phyloP scores from a whole-genome alignment of 768 basidiomycete species.

The Coprinopsis marcescibilis region DNA sequence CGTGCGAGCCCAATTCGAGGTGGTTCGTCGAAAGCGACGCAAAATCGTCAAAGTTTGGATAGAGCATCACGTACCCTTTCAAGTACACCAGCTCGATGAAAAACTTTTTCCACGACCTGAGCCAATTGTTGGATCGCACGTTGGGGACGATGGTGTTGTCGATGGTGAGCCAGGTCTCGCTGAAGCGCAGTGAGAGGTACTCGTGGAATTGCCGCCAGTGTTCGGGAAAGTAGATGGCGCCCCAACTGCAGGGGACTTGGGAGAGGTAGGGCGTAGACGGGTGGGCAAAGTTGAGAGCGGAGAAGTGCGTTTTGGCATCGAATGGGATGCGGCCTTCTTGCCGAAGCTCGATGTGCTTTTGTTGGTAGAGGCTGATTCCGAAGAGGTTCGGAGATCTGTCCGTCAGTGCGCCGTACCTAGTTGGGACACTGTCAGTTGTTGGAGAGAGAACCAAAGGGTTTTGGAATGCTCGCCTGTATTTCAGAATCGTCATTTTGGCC shows the following conservation, averaged over 20 bases:
- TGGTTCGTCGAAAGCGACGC: conserved; percentile 86
- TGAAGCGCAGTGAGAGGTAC: conserved; percentile 68
- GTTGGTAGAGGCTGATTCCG: conserved; percentile 84
- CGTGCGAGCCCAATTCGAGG: conserved; percentile 79
- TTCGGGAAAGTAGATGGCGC: conserved; percentile 84
- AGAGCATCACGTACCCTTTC: conserved; percentile 82
- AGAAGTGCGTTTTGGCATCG: conserved; percentile 58
- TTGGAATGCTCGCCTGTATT: conserved; percentile 51
- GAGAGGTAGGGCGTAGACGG: conserved; percentile 72
- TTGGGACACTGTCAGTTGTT: not conserved
- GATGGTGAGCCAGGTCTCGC: conserved; percentile 37
- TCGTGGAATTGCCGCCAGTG: conserved; percentile 85
- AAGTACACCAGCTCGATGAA: conserved; percentile 84
- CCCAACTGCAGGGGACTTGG: conserved; percentile 88
- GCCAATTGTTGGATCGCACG: conserved; percentile 79
- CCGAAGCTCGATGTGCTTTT: conserved; percentile 72
- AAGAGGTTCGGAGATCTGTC: conserved; percentile 48
- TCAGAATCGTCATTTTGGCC: conserved; percentile 73
- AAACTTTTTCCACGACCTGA: conserved; percentile 81
- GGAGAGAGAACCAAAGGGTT: not conserved
- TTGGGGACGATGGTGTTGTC: conserved; percentile 54
- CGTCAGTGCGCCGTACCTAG: conserved; percentile 48
- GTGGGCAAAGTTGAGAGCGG: conserved; percentile 28
- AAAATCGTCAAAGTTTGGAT: conserved; percentile 74
- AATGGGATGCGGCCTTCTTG: conserved; percentile 63